Percentiles rank a stretch among this genome's conserved stretches.
phyloP scores from a whole-genome alignment of 164 flowering plant genomes.

The Nymphaea colorata region DNA sequence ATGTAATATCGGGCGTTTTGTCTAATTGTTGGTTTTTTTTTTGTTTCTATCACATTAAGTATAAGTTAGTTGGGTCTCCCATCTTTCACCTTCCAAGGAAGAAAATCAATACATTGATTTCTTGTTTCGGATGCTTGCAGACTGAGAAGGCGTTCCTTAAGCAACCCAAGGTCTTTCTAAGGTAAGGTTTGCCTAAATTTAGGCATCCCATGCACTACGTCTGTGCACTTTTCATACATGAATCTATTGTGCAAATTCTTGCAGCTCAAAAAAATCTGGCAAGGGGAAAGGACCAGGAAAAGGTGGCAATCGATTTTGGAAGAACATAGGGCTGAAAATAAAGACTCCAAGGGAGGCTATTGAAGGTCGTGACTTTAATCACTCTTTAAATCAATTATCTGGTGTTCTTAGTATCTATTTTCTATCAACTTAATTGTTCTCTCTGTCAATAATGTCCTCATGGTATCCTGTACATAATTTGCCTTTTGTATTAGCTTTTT shows the following conservation, averaged over 20 bases:
- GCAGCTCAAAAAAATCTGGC: slow-evolving; percentile 14
- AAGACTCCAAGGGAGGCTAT: slow-evolving; percentile 15
- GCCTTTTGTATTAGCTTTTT: no score
- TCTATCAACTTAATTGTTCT: no score
- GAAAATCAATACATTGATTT: no score
- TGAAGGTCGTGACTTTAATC: slow-evolving; percentile 5
- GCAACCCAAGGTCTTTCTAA: slow-evolving; percentile 14
- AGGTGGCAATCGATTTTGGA: slow-evolving; percentile 15
- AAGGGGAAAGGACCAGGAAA: slow-evolving; percentile 16
- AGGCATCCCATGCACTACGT: neutral
- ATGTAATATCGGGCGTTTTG: no score
- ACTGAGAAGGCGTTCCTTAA: slow-evolving; percentile 16
- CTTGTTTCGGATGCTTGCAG: slow-evolving; percentile 1
- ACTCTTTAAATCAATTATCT: no score
- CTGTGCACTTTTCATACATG: neutral
- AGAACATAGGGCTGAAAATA: slow-evolving; percentile 10
- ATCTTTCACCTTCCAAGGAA: no score
- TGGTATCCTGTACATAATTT: no score
- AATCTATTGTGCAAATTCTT: neutral
- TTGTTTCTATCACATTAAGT: no score
- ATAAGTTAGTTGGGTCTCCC: no score
- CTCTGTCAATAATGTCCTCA: no score
- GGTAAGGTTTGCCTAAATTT: slow-evolving; percentile 1
- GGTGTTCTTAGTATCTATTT: no score
- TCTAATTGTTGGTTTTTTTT: no score